These are phyloP conservation scores for Kokia cookei DNA, from an alignment of 441 rosid species.

Conservation along the genomic window DNA sequence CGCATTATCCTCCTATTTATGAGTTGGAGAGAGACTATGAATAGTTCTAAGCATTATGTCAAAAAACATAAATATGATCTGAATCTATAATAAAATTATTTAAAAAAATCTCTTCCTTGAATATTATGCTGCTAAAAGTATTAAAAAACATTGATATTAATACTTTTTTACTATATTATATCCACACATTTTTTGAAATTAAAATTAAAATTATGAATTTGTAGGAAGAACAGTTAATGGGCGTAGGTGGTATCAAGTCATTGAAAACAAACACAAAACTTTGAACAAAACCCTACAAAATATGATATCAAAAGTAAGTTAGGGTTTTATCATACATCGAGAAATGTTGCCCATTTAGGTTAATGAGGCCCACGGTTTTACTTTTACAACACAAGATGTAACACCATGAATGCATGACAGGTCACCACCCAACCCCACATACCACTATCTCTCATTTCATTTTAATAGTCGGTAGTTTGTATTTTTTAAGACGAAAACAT, in stretches of 20 bases:
- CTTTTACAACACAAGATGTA: neutral
- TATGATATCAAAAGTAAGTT: neutral
- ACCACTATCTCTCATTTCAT: neutral
- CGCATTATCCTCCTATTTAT: no score
- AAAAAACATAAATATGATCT: accelerated
- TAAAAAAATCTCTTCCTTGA: no score
- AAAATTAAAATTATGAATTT: no score
- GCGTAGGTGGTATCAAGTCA: neutral
- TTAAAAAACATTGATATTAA: no score
- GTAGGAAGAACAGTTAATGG: no score
- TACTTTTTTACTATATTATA: no score
- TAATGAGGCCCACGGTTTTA: neutral
- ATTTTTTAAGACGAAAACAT: no score
- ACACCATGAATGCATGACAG: neutral
- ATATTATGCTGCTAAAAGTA: no score
- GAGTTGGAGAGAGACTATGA: accelerated
- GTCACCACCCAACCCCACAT: neutral
- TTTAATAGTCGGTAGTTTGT: no score
- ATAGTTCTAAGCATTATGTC: accelerated
- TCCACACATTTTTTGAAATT: no score
- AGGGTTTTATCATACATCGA: neutral
- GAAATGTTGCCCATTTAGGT: neutral
- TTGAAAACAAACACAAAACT: neutral
- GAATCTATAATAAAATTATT: no score
- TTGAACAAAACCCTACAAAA: neutral